A percentile compares a stretch with the other conserved stretches of the same genome.
Evolutionary conservation across 1,284 basidiomycete genomes (phyloP).

Genomic region (Phlebopus sp.): DNA sequence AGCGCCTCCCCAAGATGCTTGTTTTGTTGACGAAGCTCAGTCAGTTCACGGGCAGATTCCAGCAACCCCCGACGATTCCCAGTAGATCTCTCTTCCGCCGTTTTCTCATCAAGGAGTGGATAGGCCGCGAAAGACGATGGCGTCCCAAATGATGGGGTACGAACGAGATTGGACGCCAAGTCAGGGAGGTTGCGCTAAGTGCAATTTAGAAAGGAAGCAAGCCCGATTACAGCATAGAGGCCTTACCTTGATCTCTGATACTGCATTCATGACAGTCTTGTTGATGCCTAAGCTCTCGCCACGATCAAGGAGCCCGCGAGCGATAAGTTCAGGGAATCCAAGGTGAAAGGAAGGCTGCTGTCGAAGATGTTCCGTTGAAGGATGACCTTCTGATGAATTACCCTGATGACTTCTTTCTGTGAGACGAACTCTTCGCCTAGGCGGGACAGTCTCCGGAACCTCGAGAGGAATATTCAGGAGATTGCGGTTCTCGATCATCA

Average conservation of each 20-base stretch:
- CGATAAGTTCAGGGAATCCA: slow-evolving; percentile 66
- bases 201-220: slow-evolving; percentile 7
- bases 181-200: slow-evolving; percentile 80
- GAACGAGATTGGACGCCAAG: slow-evolving; percentile 63
- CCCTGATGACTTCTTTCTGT: slow-evolving; percentile 29
- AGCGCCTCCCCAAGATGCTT: slow-evolving; percentile 64
- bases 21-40: slow-evolving; percentile 51
- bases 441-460: slow-evolving; percentile 49
- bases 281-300: slow-evolving; percentile 79
- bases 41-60: slow-evolving; percentile 64
- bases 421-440: slow-evolving; percentile 36
- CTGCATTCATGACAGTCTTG: slow-evolving; percentile 73
- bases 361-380: slow-evolving; percentile 34
- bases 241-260: slow-evolving; percentile 67
- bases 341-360: slow-evolving; percentile 44
- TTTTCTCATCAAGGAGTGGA: slow-evolving; percentile 61
- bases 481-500: slow-evolving; percentile 80
- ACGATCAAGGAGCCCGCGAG: slow-evolving; percentile 68
- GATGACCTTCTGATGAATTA: slow-evolving; percentile 20
- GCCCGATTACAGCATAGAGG: not conserved
- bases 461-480: slow-evolving; percentile 69
- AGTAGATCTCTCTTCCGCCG: slow-evolving; percentile 52
- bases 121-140: slow-evolving; percentile 47
- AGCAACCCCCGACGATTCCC: slow-evolving; percentile 65
- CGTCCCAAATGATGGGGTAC: slow-evolving; percentile 41